These are phyloP conservation scores for Zygoascus tannicola DNA, from an alignment of 805 yeast genomes.

Conservation along the genomic window DNA sequence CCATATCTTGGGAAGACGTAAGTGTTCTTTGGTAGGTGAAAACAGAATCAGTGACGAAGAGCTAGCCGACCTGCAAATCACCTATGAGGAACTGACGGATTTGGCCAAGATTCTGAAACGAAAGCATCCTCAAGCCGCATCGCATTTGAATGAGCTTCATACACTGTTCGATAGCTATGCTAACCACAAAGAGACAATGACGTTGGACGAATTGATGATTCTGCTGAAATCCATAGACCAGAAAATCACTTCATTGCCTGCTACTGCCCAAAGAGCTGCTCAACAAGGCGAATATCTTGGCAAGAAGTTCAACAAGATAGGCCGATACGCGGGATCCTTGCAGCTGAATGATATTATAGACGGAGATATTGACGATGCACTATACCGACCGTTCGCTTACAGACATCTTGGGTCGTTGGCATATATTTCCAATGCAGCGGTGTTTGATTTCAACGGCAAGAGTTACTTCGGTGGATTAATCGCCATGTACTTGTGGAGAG, in stretches of 20 bases:
- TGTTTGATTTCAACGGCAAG: conserved; percentile 53
- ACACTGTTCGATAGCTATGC: conserved; percentile 48
- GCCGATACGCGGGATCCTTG: conserved; percentile 37
- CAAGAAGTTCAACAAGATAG: conserved; percentile 46
- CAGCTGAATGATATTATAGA: conserved; percentile 38
- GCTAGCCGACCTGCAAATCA: conserved; percentile 39
- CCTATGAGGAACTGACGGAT: conserved; percentile 40
- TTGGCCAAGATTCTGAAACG: conserved; percentile 40
- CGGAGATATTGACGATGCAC: conserved; percentile 48
- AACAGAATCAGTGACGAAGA: conserved; percentile 37
- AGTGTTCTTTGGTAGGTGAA: conserved; percentile 12
- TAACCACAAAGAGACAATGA: conserved; percentile 38
- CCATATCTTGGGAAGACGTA: conserved; percentile 15
- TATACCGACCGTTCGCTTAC: conserved; percentile 51
- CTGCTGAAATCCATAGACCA: conserved; percentile 48
- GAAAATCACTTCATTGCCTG: conserved; percentile 58
- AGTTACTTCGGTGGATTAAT: conserved; percentile 55
- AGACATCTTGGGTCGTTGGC: conserved; percentile 60
- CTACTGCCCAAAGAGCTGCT: conserved; percentile 65
- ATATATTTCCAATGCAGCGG: conserved; percentile 62
- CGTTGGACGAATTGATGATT: conserved; percentile 42
- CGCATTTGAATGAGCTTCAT: conserved; percentile 43
- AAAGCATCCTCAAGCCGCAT: conserved; percentile 50
- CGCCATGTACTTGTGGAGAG: conserved; percentile 69
- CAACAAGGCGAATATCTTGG: conserved; percentile 65